Percentiles rank a stretch among this genome's conserved stretches.
phyloP scores from a whole-genome alignment of 2,329 filamentous ascomycete genomes.

The Xylaria sp. region DNA sequence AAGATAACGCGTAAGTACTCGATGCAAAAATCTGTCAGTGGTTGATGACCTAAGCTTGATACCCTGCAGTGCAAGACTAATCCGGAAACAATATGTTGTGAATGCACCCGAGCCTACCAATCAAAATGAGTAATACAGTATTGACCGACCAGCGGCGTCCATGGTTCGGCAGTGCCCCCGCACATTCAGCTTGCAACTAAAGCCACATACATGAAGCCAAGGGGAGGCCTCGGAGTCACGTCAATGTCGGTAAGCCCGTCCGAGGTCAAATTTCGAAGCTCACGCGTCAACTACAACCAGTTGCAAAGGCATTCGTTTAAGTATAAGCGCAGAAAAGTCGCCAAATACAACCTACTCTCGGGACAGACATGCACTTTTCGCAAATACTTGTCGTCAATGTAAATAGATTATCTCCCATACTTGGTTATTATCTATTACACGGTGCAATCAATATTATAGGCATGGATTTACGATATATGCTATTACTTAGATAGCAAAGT shows the following conservation, averaged over 20 bases:
- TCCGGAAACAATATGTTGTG: conserved; percentile 2
- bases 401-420: background rate
- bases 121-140: background rate
- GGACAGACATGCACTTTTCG: conserved; percentile 13
- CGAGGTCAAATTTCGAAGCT: background rate
- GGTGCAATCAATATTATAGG: conserved; percentile 6
- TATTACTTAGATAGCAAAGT: conserved; percentile 1
- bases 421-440: background rate
- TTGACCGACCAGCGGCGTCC: background rate
- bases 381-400: background rate
- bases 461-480: conserved; percentile 7
- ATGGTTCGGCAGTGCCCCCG: conserved; percentile 11
- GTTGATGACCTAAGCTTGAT: conserved; percentile 12
- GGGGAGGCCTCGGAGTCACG: background rate
- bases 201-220: conserved; percentile 4
- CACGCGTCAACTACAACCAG: background rate
- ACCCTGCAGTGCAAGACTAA: conserved; percentile 1
- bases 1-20: background rate
- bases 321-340: background rate
- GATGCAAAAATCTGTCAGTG: background rate
- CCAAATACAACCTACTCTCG: background rate
- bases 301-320: background rate
- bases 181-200: conserved; percentile 31
- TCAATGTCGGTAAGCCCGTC: conserved; percentile 20
- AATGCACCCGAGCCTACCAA: conserved; percentile 19